Evolutionary conservation across 2,329 filamentous ascomycete species (phyloP), one percentile per base, ranked within the genome.

Genomic region (Leptographium wingfieldii): DNA sequence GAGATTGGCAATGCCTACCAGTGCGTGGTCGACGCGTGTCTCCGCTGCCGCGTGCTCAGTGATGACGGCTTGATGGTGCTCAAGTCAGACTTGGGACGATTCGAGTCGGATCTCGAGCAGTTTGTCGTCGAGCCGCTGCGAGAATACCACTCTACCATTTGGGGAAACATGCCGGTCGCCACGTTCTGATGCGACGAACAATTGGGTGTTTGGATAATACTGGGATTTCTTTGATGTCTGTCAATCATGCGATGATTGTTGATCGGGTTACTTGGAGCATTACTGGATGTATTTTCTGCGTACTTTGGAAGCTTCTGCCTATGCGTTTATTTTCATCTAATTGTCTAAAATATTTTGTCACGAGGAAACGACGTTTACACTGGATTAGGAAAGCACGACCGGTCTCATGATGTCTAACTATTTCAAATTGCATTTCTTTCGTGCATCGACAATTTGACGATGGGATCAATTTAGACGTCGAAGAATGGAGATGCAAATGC

Each of bases 121-220:
- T 63, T 61, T 60, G 63, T 64, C 2, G 63, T 64, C 12, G 60
- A 60, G 53, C 63, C 63, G 5, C 49, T 64, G 57, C 55, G 59
- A 2, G 59, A 40, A 7, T 59, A 63, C 38, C 56, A 64, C 48
- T 62, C 57, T 25, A 60, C 57, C n/a, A 64, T 55, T 5, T 63
- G 62, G 62, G 60, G 62, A 22, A 38, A 38, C 14, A 33, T 33
- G 38, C 62, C 57, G 56, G 55, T 60, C 9, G 54, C 55, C 55
- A 58, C 58, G 14, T 61, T 56, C 27, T 63, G 57, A 57, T 48
- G 40, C 43, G 19, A 19, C 19, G 43, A 19, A 19, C 2, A 22
- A 27, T 29, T 29, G 25, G 14, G 48, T 27, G 11, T 14, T 25
- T 49, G 46, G 46, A 19, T 40, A 40, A 19, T 40, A 40, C 38